Evolutionary conservation across 192 early-diverging fungal genomes (phyloP).

Genomic region (Oehlia diaphana): DNA sequence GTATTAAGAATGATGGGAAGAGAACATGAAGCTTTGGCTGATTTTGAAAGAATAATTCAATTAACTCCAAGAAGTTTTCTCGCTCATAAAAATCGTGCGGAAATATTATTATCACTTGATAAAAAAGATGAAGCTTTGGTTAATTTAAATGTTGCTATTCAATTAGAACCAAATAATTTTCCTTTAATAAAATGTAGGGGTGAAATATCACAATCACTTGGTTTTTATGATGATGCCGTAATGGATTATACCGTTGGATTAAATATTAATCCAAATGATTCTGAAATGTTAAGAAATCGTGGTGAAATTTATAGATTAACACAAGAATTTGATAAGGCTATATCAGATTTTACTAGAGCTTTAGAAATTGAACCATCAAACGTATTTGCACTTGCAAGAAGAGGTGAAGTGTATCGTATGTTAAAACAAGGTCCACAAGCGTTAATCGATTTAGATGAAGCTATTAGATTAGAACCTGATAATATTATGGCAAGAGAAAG

Average conservation of each 20-base stretch:
- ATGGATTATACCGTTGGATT: conserved; percentile 8
- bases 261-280: conserved; percentile 4
- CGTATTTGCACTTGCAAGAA: neutral
- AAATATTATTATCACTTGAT: neutral
- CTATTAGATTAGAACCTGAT: conserved; percentile 17
- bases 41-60: conserved; percentile 16
- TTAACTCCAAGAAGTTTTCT: neutral
- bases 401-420: conserved; percentile 18
- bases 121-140: conserved; percentile 5
- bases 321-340: conserved; percentile 5
- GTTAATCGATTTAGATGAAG: conserved; percentile 21
- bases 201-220: neutral
- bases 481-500: conserved; percentile 3
- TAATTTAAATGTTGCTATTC: neutral
- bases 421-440: neutral
- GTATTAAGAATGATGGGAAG: neutral
- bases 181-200: conserved; percentile 2
- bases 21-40: conserved; percentile 11
- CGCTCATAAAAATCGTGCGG: conserved; percentile 11
- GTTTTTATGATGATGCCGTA: neutral
- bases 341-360: conserved; percentile 17
- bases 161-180: conserved; percentile 6
- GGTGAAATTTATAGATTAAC: conserved; percentile 18
- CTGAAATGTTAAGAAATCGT: neutral
- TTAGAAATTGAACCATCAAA: conserved; percentile 8